Evolutionary conservation across 208 protist species (phyloP), one percentile per base, ranked within the genome.

Genomic region (Acanthamoeba healyi): DNA sequence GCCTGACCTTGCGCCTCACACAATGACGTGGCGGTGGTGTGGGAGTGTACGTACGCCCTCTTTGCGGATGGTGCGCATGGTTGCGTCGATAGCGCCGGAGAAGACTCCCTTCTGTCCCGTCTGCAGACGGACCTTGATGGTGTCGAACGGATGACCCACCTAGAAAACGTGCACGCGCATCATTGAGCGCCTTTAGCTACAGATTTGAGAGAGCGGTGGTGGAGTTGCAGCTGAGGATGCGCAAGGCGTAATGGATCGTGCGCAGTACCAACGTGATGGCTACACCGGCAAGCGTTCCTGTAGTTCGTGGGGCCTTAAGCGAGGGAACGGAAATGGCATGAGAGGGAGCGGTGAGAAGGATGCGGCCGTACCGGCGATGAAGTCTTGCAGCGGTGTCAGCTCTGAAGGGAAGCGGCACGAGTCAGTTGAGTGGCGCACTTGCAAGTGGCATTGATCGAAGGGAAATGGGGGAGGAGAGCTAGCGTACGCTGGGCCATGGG

Each of bases 71-170:
- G 87, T 92, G 15, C 46, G 46, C 29, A 79, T 34, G 15, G 65
- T 92, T 15, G 63, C 58, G 36, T 92, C 87, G 46, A 92, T 81
- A 36, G 67, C 58, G 42, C 87, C 87, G 17, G 24, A 26, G 56
- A 92, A 92, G 24, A 51, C 14, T 54, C 87, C 87, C 32, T 38
- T 40, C 58, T 72, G 56, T 26, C 82, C 49, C 0, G 61, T 92
- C 87, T 92, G 87, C 67, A 92, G 56, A 0, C 87, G 49, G 26
- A 92, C 87, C 36, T 92, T 92, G 46, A 92, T 92, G 24, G 87
- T 92, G 36, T 92, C 87, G 61, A 92, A 92, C n/a, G 87, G 87
- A 84, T 92, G 87, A 9, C 87, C 87, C 58, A 92, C 86, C 86
- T 92, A 26, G n/a, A 12, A 10, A 12, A 19, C 34, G 9, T 10